Conservation (phyloP, 1,139 yeast species). For the Suhomyces terraborum region DNA sequence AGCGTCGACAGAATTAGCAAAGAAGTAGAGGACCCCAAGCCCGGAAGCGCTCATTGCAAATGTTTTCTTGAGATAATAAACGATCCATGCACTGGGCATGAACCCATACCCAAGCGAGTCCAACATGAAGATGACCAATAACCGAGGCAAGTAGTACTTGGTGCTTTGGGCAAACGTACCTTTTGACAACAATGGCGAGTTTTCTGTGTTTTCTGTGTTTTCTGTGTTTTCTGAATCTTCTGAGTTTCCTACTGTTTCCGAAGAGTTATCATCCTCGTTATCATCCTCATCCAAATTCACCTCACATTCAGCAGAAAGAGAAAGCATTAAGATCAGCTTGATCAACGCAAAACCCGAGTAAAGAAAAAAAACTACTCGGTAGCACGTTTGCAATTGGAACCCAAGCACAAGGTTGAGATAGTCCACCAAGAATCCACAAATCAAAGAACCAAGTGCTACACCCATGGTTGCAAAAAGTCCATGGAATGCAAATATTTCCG, state of each 20-base stretch:
- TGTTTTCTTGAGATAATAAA: conserved; percentile 63
- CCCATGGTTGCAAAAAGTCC: conserved; percentile 72
- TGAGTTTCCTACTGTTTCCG: no score
- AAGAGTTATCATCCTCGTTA: not conserved
- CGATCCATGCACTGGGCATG: conserved; percentile 87
- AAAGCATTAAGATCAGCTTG: conserved; percentile 56
- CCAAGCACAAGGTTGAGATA: conserved; percentile 33
- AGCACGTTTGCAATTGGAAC: conserved; percentile 45
- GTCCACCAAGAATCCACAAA: conserved; percentile 62
- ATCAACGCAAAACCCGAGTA: conserved; percentile 59
- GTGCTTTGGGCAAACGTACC: conserved; percentile 35
- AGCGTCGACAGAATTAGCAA: conserved; percentile 60
- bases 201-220: conserved; percentile 14
- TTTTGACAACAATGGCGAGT: conserved; percentile 5
- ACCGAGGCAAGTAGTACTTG: conserved; percentile 37
- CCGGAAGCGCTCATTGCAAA: conserved; percentile 45
- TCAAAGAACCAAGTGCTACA: conserved; percentile 70
- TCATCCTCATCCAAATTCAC: conserved; percentile 13
- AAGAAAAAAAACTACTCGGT: conserved; percentile 57
- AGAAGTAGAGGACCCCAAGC: conserved; percentile 58
- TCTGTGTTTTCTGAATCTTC: conserved; percentile 4
- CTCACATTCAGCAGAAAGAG: conserved; percentile 61
- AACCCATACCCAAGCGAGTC: conserved; percentile 89
- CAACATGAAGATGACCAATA: conserved; percentile 59
- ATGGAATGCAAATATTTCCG: conserved; percentile 75